Evolutionary conservation across 305 asterid genomes (phyloP).

Genomic region (Andrographis paniculata): DNA sequence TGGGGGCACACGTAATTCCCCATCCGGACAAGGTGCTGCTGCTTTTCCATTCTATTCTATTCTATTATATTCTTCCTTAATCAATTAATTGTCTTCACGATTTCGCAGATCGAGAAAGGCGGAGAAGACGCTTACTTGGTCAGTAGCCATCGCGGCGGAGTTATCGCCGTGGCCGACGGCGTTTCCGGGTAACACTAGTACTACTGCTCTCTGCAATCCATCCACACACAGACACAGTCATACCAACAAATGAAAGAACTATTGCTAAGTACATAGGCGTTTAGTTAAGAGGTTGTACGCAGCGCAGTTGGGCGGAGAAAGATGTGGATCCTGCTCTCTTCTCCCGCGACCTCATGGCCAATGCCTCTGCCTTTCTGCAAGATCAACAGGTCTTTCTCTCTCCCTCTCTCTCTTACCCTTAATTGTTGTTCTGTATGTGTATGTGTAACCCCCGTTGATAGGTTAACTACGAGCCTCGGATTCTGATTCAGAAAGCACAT

Average conservation of each 20-base stretch:
- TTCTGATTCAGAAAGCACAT: slow-evolving; percentile 72
- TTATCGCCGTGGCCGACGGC: slow-evolving; percentile 87
- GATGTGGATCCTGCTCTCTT: slow-evolving; percentile 78
- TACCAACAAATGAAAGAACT: slow-evolving; percentile 1
- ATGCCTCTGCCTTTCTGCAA: slow-evolving; percentile 39
- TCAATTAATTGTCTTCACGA: not conserved
- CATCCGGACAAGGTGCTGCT: slow-evolving; percentile 68
- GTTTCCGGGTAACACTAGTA: slow-evolving; percentile 75
- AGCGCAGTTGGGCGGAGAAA: slow-evolving; percentile 78
- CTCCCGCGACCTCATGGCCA: slow-evolving; percentile 60
- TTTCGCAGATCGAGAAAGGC: slow-evolving; percentile 65
- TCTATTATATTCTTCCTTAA: not conserved
- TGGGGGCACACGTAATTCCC: slow-evolving; percentile 70
- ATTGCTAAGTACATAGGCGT: not conserved
- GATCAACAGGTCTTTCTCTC: slow-evolving; percentile 54
- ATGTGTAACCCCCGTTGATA: slow-evolving; percentile 17
- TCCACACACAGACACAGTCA: not conserved
- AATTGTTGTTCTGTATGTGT: not conserved
- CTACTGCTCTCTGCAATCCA: no score
- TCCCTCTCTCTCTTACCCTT: not conserved
- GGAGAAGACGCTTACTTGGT: slow-evolving; percentile 86
- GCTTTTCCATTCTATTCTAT: not conserved
- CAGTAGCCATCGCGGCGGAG: slow-evolving; percentile 59
- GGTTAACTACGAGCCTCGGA: slow-evolving; percentile 67
- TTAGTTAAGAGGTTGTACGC: slow-evolving; percentile 18